phyloP scores from a whole-genome alignment of 2,329 filamentous ascomycete genomes.

The Fusarium sp. region DNA sequence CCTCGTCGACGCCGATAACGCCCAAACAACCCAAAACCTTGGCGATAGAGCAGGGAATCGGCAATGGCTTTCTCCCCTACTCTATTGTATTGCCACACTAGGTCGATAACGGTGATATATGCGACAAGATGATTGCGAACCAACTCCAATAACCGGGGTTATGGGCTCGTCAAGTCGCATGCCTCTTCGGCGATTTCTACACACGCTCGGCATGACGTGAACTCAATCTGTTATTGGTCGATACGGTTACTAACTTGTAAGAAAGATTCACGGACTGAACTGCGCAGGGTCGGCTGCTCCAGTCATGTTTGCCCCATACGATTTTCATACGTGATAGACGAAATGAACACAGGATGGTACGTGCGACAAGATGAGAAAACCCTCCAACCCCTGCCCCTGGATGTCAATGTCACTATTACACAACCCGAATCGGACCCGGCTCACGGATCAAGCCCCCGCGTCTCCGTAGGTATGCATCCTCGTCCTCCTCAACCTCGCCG shows the following conservation, averaged over 20 bases:
- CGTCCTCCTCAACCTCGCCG: background rate
- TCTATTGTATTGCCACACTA: constrained; percentile 5
- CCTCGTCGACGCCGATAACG: background rate
- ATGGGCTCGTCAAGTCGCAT: constrained; percentile 16
- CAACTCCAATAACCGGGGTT: constrained; percentile 18
- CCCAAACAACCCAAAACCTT: constrained; percentile 3
- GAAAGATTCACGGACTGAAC: constrained; percentile 12
- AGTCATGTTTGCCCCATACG: constrained; percentile 8
- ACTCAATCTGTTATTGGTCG: background rate
- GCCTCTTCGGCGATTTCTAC: constrained; percentile 23
- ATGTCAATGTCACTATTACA: constrained; percentile 19
- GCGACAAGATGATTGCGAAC: constrained; percentile 7
- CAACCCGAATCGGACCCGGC: constrained; percentile 17
- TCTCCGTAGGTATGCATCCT: constrained; percentile 18
- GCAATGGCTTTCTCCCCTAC: constrained; percentile 3
- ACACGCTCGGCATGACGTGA: constrained; percentile 13
- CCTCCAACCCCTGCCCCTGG: constrained; percentile 14
- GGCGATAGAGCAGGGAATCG: constrained; percentile 9
- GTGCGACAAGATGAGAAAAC: constrained; percentile 21
- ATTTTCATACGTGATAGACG: constrained; percentile 12
- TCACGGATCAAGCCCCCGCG: constrained; percentile 30
- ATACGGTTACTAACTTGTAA: background rate
- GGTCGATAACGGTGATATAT: constrained; percentile 6
- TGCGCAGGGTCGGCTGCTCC: background rate
- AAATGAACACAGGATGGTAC: constrained; percentile 21